These are phyloP conservation scores for Stereocaulon alpinum DNA, from an alignment of 495 filamentous ascomycete genomes.

Conservation along the genomic window DNA sequence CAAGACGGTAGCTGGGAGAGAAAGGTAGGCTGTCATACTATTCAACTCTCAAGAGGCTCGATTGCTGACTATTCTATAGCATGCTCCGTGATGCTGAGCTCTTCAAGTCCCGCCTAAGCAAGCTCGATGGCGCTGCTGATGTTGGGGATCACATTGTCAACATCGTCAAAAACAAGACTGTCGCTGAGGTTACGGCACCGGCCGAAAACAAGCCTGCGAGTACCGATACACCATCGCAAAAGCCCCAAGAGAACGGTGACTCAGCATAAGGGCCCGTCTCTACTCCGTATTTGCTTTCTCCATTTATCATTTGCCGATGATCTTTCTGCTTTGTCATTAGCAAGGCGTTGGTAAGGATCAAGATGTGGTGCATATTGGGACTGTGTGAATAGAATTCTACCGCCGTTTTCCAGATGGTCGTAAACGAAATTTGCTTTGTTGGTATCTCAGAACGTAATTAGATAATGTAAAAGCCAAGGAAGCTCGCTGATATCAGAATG, in stretches of 20 bases:
- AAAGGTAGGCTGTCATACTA: constrained; percentile 46
- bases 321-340: not conserved
- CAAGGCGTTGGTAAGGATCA: constrained; percentile 6
- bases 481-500: not conserved
- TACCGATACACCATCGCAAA: not conserved
- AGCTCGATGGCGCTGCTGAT: constrained; percentile 70
- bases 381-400: not conserved
- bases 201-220: not conserved
- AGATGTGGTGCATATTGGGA: not conserved
- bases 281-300: not conserved
- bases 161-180: constrained; percentile 52
- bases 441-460: not conserved
- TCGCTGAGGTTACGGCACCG: not conserved
- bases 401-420: not conserved
- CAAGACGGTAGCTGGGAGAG: constrained; percentile 54
- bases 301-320: constrained; percentile 3
- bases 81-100: constrained; percentile 71
- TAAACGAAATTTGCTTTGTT: not conserved
- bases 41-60: constrained; percentile 19
- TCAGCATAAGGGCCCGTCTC: not conserved
- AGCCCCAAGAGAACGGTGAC: not conserved
- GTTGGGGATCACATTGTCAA: constrained; percentile 56
- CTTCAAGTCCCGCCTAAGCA: constrained; percentile 62
- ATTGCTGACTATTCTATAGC: constrained; percentile 32
- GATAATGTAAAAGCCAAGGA: not conserved